A percentile compares a stretch with the other conserved stretches of the same genome.
phyloP scores from a whole-genome alignment of 139 green algal species.

The Chloropicon primus region DNA sequence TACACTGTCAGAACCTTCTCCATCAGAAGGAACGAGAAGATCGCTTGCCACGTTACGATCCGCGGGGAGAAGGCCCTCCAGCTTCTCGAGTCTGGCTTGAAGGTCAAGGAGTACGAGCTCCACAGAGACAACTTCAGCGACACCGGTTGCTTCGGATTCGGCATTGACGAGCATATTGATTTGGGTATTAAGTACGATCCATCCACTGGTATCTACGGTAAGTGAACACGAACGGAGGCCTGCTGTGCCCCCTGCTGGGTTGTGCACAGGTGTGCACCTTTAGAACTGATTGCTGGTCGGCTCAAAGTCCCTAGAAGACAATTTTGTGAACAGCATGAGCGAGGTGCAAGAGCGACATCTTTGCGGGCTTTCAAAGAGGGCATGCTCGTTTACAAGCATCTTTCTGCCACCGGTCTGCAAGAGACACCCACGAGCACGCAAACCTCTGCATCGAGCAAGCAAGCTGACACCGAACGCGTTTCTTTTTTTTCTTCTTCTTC shows the following conservation, averaged over 20 bases:
- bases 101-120: conserved; percentile 99
- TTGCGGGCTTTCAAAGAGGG: not conserved
- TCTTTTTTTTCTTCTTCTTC: not conserved
- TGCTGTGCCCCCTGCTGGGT: no score
- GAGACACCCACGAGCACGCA: no score
- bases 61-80: conserved; percentile 97
- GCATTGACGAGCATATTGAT: conserved; percentile 98
- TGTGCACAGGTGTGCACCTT: no score
- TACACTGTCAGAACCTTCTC: conserved; percentile 96
- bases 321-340: not conserved
- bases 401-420: not conserved
- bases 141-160: conserved; percentile 70
- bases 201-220: conserved; percentile 97
- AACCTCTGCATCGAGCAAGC: no score
- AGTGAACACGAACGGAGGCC: conserved; percentile 9
- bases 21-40: conserved; percentile 99
- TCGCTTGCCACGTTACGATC: conserved; percentile 89
- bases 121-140: conserved; percentile 91
- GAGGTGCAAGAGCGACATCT: not conserved
- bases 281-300: not conserved
- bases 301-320: not conserved
- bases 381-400: not conserved
- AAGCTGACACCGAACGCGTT: no score
- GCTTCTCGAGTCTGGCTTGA: conserved; percentile 94
- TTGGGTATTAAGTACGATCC: conserved; percentile 99